These are phyloP conservation scores for Saksenaea oblongispora DNA, from an alignment of 371 early-diverging fungal species.

Conservation along the genomic window DNA sequence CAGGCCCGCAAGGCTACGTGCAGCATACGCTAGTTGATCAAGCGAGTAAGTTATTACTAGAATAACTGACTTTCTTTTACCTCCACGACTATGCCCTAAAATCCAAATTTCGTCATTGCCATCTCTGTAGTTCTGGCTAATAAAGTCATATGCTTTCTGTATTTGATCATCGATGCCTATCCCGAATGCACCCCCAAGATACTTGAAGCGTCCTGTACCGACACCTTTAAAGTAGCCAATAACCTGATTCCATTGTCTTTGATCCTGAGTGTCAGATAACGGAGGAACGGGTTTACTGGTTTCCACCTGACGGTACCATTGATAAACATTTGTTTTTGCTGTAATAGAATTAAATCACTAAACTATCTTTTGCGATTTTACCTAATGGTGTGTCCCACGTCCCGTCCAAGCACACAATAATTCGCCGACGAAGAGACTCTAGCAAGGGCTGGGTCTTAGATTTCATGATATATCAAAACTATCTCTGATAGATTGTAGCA, in stretches of 20 bases:
- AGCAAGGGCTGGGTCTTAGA: not conserved
- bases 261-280: not conserved
- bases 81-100: constrained; percentile 42
- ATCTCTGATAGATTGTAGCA: not conserved
- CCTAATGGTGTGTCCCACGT: constrained; percentile 46
- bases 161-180: constrained; percentile 39
- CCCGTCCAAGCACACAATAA: constrained; percentile 42
- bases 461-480: not conserved
- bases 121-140: constrained; percentile 23
- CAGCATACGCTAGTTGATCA: constrained; percentile 32
- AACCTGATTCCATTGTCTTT: constrained; percentile 22
- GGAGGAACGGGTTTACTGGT: not conserved
- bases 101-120: constrained; percentile 38
- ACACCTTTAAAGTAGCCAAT: constrained; percentile 31
- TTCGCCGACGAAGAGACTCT: constrained; percentile 13
- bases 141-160: constrained; percentile 26
- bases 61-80: constrained; percentile 14
- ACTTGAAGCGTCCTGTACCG: constrained; percentile 15
- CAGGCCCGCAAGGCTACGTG: constrained; percentile 39
- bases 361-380: constrained; percentile 8
- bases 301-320: constrained; percentile 18
- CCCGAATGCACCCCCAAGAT: constrained; percentile 37
- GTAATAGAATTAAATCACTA: not conserved
- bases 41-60: not conserved
- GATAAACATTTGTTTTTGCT: constrained; percentile 36